phyloP scores from a whole-genome alignment of 768 basidiomycete genomes.

The Suillus occidentalis region DNA sequence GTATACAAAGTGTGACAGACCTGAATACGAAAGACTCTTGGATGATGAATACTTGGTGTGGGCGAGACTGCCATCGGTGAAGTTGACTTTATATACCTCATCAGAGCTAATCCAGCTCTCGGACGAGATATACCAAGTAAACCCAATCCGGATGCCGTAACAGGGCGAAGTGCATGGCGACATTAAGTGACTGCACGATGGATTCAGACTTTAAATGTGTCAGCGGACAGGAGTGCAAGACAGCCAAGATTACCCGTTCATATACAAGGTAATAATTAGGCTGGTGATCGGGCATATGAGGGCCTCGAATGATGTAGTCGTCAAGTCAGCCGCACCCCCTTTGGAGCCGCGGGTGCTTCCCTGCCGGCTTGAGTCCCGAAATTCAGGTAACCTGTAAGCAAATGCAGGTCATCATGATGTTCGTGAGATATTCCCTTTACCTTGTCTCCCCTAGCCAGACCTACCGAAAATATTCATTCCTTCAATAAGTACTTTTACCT shows the following conservation, averaged over 20 bases:
- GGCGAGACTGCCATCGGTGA: not conserved
- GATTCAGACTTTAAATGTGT: not conserved
- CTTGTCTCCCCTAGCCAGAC: not conserved
- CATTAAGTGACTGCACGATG: not conserved
- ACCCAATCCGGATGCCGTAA: not conserved
- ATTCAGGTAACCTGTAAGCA: not conserved
- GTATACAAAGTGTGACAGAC: not conserved
- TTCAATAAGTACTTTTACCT: not conserved
- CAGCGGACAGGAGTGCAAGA: not conserved
- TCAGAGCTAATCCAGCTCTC: not conserved
- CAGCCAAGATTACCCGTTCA: not conserved
- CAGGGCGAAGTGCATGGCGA: not conserved
- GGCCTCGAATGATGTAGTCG: not conserved
- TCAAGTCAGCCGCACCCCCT: not conserved
- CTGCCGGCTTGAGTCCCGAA: not conserved
- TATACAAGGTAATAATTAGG: not conserved
- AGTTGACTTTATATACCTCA: not conserved
- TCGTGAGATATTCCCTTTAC: not conserved
- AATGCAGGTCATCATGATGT: not conserved
- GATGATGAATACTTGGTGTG: not conserved
- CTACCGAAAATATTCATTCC: not conserved
- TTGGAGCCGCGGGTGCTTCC: not conserved
- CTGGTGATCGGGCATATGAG: not conserved
- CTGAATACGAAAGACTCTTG: not conserved
- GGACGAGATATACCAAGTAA: not conserved